Evolutionary conservation across 2,329 filamentous ascomycete species (phyloP), one percentile per base, ranked within the genome.

Genomic region (Meredithiella fracta): DNA sequence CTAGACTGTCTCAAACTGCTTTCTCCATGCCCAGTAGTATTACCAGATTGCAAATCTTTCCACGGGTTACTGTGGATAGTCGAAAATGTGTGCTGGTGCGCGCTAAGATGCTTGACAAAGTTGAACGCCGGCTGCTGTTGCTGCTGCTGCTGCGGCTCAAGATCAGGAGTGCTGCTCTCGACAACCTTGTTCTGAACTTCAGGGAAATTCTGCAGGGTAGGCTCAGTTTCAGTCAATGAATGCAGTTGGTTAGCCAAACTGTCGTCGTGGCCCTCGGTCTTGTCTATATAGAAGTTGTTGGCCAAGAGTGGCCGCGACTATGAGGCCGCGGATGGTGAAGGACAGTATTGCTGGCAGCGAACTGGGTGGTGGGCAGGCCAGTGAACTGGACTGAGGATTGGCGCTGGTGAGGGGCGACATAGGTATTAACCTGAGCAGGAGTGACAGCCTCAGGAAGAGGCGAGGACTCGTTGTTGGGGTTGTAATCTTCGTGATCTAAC

Each of bases 401-500:
- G 38, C 69, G 68, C 1, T 64, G 65, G 58, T 77, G 73, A 8
- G 64, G 60, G 3, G 65, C 57, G 34, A 62, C 60, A 23, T 64
- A 56, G 34, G 51, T 31, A 17, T 60, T 62, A 40, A 60, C 59
- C 49, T 58, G 37, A 31, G 42, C 26, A 22, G 61, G 59, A 47
- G 58, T 15, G 34, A 49, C 29, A 15, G 53, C 47, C 22, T 52
- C 26, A n/a, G 47, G 47, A 7, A 59, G 58, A 55, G 63, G 64
- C 37, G 67, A 67, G 31, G 66, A 65, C 51, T 72, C 69, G 42
- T 75, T 71, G 52, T 82, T 80, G 1, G 82, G 83, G 62, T 80
- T 86, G 64, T 86, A 84, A 61, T 87, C 85, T 56, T 85, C 83
- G 61, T 89, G 83, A 59, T 90, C 84, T 51, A 91, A 73, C 63